Evolutionary conservation across 495 filamentous ascomycete species (phyloP).

Genomic region (Bathelium albidoporum): DNA sequence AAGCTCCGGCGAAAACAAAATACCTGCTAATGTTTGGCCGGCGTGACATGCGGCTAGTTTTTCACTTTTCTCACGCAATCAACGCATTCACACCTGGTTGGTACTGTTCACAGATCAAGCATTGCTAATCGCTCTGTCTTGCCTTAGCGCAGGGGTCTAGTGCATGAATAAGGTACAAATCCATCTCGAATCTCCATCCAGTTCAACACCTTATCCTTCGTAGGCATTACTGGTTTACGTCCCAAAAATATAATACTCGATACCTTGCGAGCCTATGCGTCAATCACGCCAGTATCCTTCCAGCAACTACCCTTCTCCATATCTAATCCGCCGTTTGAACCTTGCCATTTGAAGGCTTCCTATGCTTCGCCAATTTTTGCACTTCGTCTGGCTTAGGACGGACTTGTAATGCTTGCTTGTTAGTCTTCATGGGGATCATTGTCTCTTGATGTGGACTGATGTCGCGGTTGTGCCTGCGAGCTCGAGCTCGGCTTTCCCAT

Average conservation of each 20-base stretch:
- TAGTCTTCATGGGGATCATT: background rate
- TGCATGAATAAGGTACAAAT: background rate
- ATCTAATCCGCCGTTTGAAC: background rate
- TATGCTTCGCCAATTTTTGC: background rate
- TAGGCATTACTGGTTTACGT: background rate
- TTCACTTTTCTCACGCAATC: background rate
- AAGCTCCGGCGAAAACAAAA: conserved; percentile 1
- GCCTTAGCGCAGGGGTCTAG: background rate
- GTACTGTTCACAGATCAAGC: background rate
- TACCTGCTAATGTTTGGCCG: background rate
- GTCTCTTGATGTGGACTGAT: background rate
- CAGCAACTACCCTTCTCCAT: background rate
- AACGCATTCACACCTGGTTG: background rate
- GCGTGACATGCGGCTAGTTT: background rate
- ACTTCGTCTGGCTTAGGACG: background rate
- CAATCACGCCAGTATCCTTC: background rate
- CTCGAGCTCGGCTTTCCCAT: background rate
- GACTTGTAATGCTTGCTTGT: background rate
- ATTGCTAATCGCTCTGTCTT: background rate
- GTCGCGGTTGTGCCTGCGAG: background rate
- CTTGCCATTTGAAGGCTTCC: background rate
- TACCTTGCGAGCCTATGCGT: background rate
- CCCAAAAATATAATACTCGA: background rate
- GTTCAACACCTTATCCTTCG: no score
- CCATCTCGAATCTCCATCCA: no score